Percentiles rank a stretch among this genome's conserved stretches.
These are phyloP conservation scores for Aspergillus piperis DNA, from an alignment of 2,329 filamentous ascomycete species.

Conservation along the genomic window DNA sequence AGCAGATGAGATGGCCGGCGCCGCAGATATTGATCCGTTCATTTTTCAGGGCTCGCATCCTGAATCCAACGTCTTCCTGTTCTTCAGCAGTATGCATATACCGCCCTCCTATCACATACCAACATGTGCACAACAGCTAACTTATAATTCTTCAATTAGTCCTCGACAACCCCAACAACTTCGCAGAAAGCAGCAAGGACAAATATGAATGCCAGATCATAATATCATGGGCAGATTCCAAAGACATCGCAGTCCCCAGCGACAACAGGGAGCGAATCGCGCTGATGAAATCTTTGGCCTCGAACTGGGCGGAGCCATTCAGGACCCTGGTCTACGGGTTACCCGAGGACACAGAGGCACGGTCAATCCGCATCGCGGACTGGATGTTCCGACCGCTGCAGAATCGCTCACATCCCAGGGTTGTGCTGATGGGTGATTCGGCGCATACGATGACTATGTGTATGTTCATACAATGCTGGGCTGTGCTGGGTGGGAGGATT, in stretches of 20 bases:
- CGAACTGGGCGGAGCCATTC: slow-evolving; percentile 55
- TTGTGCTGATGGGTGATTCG: slow-evolving; percentile 56
- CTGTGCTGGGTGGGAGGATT: too few relatives aligned
- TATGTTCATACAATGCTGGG: slow-evolving; percentile 36
- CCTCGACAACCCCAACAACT: slow-evolving; percentile 53
- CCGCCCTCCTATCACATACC: neutral
- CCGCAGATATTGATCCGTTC: slow-evolving; percentile 54
- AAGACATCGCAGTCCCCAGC: slow-evolving; percentile 44
- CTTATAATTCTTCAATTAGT: slow-evolving; percentile 31
- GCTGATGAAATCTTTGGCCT: slow-evolving; percentile 49
- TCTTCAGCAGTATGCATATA: slow-evolving; percentile 50
- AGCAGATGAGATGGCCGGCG: slow-evolving; percentile 43
- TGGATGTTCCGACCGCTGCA: slow-evolving; percentile 45
- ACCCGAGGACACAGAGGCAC: slow-evolving; percentile 46
- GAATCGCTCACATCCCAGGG: slow-evolving; percentile 39
- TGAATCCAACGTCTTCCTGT: slow-evolving; percentile 54
- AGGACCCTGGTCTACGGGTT: slow-evolving; percentile 45
- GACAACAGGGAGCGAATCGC: slow-evolving; percentile 42
- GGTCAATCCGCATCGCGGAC: slow-evolving; percentile 52
- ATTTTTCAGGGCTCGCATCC: slow-evolving; percentile 59
- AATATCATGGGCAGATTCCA: slow-evolving; percentile 52
- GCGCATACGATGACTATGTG: slow-evolving; percentile 63
- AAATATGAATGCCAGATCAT: slow-evolving; percentile 53
- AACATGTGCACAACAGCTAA: neutral
- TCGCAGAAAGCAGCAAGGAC: slow-evolving; percentile 30